phyloP scores from a whole-genome alignment of 2,329 filamentous ascomycete genomes.

The Rugonectria rugulosa region DNA sequence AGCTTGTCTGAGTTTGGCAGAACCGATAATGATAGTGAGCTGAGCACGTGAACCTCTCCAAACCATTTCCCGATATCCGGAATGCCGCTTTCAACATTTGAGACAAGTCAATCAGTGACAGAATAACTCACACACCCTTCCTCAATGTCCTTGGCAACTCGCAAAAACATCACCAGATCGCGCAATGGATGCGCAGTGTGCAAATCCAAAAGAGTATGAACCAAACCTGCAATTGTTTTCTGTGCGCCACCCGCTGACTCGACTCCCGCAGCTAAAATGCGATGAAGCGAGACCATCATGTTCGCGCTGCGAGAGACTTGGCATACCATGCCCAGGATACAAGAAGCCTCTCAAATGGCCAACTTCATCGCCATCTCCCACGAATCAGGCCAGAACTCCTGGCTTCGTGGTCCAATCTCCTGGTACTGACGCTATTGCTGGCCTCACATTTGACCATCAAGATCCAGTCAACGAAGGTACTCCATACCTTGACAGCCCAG shows the following conservation, averaged over 20 bases:
- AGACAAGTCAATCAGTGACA: too few relatives aligned
- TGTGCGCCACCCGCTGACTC: constrained; percentile 1
- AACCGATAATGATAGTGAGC: too few relatives aligned
- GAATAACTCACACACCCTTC: too few relatives aligned
- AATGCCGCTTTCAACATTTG: too few relatives aligned
- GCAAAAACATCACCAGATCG: constrained; percentile 33
- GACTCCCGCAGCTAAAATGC: constrained; percentile 31
- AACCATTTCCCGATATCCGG: too few relatives aligned
- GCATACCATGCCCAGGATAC: constrained; percentile 33
- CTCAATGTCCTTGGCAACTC: constrained; percentile 21
- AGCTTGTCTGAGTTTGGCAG: too few relatives aligned
- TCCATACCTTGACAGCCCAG: constrained; percentile 17
- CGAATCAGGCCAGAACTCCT: constrained; percentile 11
- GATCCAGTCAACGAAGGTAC: constrained; percentile 15
- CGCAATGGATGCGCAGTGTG: constrained; percentile 33
- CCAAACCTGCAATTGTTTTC: neutral
- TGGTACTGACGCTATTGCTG: constrained; percentile 8
- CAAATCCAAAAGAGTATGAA: constrained; percentile 33
- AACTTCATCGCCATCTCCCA: constrained; percentile 17
- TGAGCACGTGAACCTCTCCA: too few relatives aligned
- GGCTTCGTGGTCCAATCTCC: neutral
- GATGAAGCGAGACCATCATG: constrained; percentile 30
- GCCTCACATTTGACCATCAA: constrained; percentile 17
- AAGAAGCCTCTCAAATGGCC: constrained; percentile 31
- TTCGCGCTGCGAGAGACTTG: constrained; percentile 32